phyloP scores from a whole-genome alignment of 2,329 filamentous ascomycete genomes.

The Amesomyces nigricolor region DNA sequence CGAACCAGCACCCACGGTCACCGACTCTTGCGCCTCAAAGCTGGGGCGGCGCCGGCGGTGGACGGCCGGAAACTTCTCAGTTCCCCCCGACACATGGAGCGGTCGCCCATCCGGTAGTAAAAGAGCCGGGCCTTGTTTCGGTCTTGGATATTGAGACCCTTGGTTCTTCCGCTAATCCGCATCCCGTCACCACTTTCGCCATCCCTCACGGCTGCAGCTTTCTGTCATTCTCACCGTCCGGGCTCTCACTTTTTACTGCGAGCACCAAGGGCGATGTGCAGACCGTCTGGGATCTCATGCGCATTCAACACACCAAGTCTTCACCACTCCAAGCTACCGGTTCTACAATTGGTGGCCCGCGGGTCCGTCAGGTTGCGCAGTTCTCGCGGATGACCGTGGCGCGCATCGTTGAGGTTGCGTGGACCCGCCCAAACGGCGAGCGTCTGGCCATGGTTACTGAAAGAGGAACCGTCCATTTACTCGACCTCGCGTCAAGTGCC shows the following conservation, averaged over 20 bases:
- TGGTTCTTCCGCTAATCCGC: slow-evolving; percentile 44
- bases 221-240: slow-evolving; percentile 69
- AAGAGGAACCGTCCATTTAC: slow-evolving; percentile 88
- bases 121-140: slow-evolving; percentile 69
- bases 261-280: slow-evolving; percentile 81
- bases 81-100: slow-evolving; percentile 74
- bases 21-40: slow-evolving; percentile 39
- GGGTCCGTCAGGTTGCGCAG: slow-evolving; percentile 77
- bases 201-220: slow-evolving; percentile 73
- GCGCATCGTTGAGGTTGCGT: slow-evolving; percentile 82
- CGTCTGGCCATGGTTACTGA: slow-evolving; percentile 86
- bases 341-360: slow-evolving; percentile 45
- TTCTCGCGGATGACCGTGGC: slow-evolving; percentile 90
- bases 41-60: slow-evolving; percentile 36
- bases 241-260: slow-evolving; percentile 68
- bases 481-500: slow-evolving; percentile 76
- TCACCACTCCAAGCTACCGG: slow-evolving; percentile 52
- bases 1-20: slow-evolving; percentile 42
- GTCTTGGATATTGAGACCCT: slow-evolving; percentile 65
- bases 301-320: slow-evolving; percentile 56
- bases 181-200: slow-evolving; percentile 65
- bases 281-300: slow-evolving; percentile 74
- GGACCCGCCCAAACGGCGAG: slow-evolving; percentile 76
- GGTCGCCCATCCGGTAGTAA: slow-evolving; percentile 48
- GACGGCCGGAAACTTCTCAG: slow-evolving; percentile 41